phyloP scores from a whole-genome alignment of 306 rosid genomes.

The Bauhinia variegata region DNA sequence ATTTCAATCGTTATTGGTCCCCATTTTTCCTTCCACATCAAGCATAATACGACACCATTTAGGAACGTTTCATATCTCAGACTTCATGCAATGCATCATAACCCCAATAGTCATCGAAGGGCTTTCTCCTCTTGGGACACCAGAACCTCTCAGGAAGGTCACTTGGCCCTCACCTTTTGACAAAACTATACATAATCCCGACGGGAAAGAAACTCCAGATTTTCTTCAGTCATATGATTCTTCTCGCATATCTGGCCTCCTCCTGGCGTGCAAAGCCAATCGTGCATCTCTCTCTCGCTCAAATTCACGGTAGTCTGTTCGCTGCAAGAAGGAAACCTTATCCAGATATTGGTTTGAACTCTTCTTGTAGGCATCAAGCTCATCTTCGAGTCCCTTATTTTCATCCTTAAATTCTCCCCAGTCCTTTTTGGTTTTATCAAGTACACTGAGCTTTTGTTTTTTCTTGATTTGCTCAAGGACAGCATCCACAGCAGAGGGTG shows the following conservation, averaged over 20 bases:
- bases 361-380: constrained; percentile 97
- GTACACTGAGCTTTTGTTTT: constrained; percentile 94
- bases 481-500: constrained; percentile 86
- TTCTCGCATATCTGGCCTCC: constrained; percentile 83
- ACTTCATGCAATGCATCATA: constrained; percentile 32
- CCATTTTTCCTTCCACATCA: constrained; percentile 4
- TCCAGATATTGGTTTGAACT: constrained; percentile 96
- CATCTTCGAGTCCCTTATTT: constrained; percentile 72
- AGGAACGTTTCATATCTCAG: constrained; percentile 30
- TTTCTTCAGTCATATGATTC: constrained; percentile 50
- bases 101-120: constrained; percentile 22
- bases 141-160: too few species aligned
- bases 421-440: constrained; percentile 90
- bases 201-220: constrained; percentile 25
- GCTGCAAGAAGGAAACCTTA: constrained; percentile 84
- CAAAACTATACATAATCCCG: constrained; percentile 11
- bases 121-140: constrained; percentile 22
- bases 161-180: constrained; percentile 21
- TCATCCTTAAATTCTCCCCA: constrained; percentile 99
- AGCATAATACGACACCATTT: not conserved
- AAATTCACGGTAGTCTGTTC: constrained; percentile 91
- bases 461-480: constrained; percentile 91
- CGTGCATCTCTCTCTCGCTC: constrained; percentile 98
- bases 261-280: constrained; percentile 74
- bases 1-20: constrained; percentile 22